Conservation (phyloP, 257 asterid genomes). For the Plantago ovata region DNA sequence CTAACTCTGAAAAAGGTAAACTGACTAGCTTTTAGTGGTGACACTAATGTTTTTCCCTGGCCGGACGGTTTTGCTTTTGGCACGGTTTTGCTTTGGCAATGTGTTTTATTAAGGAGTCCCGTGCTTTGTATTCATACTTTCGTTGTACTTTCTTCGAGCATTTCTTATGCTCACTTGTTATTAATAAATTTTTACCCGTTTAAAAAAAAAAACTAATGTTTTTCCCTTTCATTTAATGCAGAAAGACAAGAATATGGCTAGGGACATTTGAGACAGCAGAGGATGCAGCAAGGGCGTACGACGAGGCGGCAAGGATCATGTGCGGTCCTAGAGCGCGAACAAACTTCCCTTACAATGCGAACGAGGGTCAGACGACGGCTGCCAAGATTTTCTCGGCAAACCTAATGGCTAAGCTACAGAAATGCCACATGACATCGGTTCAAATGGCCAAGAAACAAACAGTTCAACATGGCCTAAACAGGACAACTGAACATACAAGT, state of each 20-base stretch:
- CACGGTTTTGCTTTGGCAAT: no score
- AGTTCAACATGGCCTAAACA: constrained; percentile 3
- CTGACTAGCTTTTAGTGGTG: no score
- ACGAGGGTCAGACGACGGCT: constrained; percentile 48
- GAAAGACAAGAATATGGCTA: constrained; percentile 90
- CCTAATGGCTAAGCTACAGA: constrained; percentile 75
- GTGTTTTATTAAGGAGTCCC: no score
- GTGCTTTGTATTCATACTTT: no score
- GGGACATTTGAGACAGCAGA: constrained; percentile 95
- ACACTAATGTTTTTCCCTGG: no score
- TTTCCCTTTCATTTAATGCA: no score
- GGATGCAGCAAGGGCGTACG: constrained; percentile 90
- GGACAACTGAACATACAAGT: constrained; percentile 1
- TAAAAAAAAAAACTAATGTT: no score
- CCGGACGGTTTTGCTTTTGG: no score
- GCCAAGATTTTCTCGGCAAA: constrained; percentile 61
- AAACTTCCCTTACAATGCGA: constrained; percentile 54
- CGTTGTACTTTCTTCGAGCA: no score
- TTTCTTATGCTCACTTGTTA: no score
- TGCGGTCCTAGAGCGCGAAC: constrained; percentile 82
- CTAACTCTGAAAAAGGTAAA: no score
- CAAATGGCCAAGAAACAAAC: constrained; percentile 43
- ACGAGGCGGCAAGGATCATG: constrained; percentile 83
- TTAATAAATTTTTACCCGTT: no score
- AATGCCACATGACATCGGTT: constrained; percentile 63